Evolutionary conservation across 2,329 filamentous ascomycete genomes (phyloP).

Genomic region (Pestalotiopsis sp.): DNA sequence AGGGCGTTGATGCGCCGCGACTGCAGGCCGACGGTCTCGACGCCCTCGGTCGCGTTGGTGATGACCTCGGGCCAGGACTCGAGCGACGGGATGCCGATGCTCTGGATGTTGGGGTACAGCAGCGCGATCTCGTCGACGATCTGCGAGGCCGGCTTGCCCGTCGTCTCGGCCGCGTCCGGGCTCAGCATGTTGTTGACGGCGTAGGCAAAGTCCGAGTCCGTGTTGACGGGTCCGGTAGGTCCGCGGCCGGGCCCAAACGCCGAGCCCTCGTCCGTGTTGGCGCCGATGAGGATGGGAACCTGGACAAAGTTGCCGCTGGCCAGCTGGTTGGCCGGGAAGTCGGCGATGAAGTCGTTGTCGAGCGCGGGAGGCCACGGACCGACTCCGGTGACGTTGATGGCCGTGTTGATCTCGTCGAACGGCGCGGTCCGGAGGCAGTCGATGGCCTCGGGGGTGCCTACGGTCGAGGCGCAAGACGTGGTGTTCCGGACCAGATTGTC

Average conservation of each 20-base stretch:
- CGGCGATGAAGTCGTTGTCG: slow-evolving; percentile 33
- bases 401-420: slow-evolving; percentile 28
- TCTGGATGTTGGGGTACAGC: slow-evolving; percentile 36
- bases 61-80: slow-evolving; percentile 35
- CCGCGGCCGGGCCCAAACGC: slow-evolving; percentile 19
- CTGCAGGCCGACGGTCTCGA: slow-evolving; percentile 29
- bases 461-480: slow-evolving; percentile 28
- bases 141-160: slow-evolving; percentile 25
- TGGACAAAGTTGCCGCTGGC: slow-evolving; percentile 28
- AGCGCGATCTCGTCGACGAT: slow-evolving; percentile 27
- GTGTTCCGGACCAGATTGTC: slow-evolving; percentile 31
- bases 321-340: slow-evolving; percentile 24
- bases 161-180: slow-evolving; percentile 10
- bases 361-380: slow-evolving; percentile 26
- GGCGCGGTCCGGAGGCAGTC: slow-evolving; percentile 31
- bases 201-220: slow-evolving; percentile 30
- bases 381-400: slow-evolving; percentile 20
- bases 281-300: slow-evolving; percentile 32
- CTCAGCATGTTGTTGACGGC: slow-evolving; percentile 14
- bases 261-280: slow-evolving; percentile 36
- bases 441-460: slow-evolving; percentile 25
- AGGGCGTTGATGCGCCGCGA: slow-evolving; percentile 32
- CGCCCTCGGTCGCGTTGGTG: slow-evolving; percentile 27
- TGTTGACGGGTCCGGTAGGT: slow-evolving; percentile 27
- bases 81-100: slow-evolving; percentile 36